phyloP scores from a whole-genome alignment of 441 rosid species.

The Populus hybrid region DNA sequence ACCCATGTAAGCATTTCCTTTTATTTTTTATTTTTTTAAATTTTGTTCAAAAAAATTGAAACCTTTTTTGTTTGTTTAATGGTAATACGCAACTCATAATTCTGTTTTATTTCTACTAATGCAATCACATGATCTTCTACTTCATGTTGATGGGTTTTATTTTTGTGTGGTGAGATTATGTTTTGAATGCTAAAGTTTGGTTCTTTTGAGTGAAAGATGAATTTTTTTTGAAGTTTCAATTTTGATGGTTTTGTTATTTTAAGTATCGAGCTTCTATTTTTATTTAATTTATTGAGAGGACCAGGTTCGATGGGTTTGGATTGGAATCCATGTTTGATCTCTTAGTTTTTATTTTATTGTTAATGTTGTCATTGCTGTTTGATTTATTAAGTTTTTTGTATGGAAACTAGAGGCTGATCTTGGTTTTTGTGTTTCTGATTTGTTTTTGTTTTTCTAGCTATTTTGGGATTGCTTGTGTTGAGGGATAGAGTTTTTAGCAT shows the following conservation, averaged over 20 bases:
- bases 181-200: slow-evolving; percentile 23
- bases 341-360: slow-evolving; percentile 39
- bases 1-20: slow-evolving; percentile 43
- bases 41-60: background rate
- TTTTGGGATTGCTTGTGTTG: slow-evolving; percentile 59
- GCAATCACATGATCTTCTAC: slow-evolving; percentile 43
- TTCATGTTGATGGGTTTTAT: slow-evolving; percentile 34
- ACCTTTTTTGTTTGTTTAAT: background rate
- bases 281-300: slow-evolving; percentile 13
- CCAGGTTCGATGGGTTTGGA: slow-evolving; percentile 63
- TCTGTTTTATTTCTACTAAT: slow-evolving; percentile 42
- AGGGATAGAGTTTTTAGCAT: slow-evolving; percentile 38
- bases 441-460: slow-evolving; percentile 14
- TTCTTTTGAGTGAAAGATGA: background rate
- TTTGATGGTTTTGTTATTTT: slow-evolving; percentile 19
- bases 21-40: background rate
- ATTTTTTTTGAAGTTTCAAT: background rate
- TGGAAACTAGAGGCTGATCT: slow-evolving; percentile 40
- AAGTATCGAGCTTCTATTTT: slow-evolving; percentile 18
- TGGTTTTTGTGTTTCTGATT: slow-evolving; percentile 42
- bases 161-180: slow-evolving; percentile 21
- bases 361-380: slow-evolving; percentile 21
- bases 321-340: slow-evolving; percentile 87
- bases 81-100: background rate
- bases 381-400: slow-evolving; percentile 22